A percentile compares a stretch with the other conserved stretches of the same genome.
These are phyloP conservation scores for Naganishia vishniacii DNA, from an alignment of 768 basidiomycete genomes.

Conservation along the genomic window DNA sequence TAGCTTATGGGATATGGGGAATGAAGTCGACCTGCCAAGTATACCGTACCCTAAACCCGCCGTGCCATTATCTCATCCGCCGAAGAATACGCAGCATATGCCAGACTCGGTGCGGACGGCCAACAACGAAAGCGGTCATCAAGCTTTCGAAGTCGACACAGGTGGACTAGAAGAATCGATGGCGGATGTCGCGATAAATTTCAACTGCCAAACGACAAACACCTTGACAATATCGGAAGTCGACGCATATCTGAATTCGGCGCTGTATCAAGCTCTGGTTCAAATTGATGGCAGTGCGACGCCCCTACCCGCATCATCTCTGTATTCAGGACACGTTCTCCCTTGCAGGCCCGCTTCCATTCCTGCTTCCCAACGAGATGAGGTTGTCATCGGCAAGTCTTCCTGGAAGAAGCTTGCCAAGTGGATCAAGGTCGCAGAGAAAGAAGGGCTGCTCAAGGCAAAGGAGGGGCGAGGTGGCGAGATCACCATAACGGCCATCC, in stretches of 20 bases:
- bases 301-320: constrained; percentile 68
- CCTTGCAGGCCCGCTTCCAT: constrained; percentile 73
- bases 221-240: constrained; percentile 19
- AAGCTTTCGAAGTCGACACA: no score
- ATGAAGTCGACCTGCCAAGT: constrained; percentile 30
- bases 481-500: not conserved
- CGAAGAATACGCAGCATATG: not conserved
- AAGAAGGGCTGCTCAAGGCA: constrained; percentile 64
- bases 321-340: constrained; percentile 71
- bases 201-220: no score
- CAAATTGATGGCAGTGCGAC: constrained; percentile 57
- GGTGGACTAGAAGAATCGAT: not conserved
- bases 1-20: constrained; percentile 44
- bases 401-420: constrained; percentile 71
- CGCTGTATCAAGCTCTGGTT: constrained; percentile 36
- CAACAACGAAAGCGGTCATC: not conserved
- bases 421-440: constrained; percentile 73
- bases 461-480: constrained; percentile 56
- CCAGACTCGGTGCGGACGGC: not conserved
- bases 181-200: not conserved
- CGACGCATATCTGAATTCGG: constrained; percentile 23
- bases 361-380: constrained; percentile 40
- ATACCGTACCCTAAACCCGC: constrained; percentile 32
- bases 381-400: constrained; percentile 63
- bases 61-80: constrained; percentile 28